Percentiles rank a stretch among this genome's conserved stretches.
Evolutionary conservation across 257 asterid genomes (phyloP).

Genomic region (Paraleonurus japonicus): DNA sequence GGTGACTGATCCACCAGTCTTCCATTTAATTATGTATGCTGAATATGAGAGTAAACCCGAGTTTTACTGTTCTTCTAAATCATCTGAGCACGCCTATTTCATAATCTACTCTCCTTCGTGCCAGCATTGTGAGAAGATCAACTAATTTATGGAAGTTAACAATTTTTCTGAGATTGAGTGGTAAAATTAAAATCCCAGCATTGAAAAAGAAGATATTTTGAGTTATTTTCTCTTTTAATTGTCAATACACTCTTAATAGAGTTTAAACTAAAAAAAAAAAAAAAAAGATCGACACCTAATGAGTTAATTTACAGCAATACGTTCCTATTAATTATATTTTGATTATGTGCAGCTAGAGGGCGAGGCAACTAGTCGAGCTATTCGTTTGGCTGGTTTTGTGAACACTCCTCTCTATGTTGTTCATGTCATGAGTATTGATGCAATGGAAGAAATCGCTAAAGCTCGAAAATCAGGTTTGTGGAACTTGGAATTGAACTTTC

Average conservation of each 20-base stretch:
- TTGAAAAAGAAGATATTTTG: not conserved
- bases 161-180: not conserved
- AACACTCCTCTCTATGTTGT: constrained; percentile 90
- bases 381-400: constrained; percentile 89
- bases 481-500: not conserved
- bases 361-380: constrained; percentile 95
- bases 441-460: constrained; percentile 93
- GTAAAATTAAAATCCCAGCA: not conserved
- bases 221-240: not conserved
- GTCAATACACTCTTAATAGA: not conserved
- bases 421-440: constrained; percentile 99
- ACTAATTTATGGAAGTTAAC: constrained; percentile 8
- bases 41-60: not conserved
- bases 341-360: constrained; percentile 73
- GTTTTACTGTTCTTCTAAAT: not conserved
- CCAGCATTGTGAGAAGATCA: not conserved
- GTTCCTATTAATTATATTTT: constrained; percentile 6
- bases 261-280: not conserved
- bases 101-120: not conserved
- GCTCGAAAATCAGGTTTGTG: constrained; percentile 88
- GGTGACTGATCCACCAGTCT: not conserved
- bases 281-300: not conserved
- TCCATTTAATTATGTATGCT: not conserved
- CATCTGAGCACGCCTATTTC: not conserved
- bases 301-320: not conserved